Evolutionary conservation across 1,139 yeast genomes (phyloP).

Genomic region (Magnusiomyces sp.): DNA sequence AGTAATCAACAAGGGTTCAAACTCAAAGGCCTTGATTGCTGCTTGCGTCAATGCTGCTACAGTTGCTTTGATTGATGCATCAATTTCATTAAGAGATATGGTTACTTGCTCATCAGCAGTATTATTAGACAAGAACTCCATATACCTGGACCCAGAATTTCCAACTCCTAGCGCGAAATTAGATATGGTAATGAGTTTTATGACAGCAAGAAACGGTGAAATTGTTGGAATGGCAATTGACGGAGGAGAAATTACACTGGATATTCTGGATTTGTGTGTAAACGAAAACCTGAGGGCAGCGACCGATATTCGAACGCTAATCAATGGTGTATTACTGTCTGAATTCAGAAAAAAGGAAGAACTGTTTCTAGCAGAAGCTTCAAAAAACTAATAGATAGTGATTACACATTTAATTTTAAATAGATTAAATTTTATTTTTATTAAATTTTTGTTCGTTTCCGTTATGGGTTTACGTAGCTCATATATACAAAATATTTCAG

Average conservation of each 20-base stretch:
- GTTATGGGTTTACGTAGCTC: too few species aligned
- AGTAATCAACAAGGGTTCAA: conserved; percentile 43
- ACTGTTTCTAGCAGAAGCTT: not conserved
- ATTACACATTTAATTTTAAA: too few species aligned
- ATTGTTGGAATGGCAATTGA: conserved; percentile 47
- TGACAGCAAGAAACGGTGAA: conserved; percentile 47
- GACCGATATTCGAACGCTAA: not conserved
- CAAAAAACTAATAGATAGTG: too few species aligned
- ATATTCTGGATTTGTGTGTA: not conserved
- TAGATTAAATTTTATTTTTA: too few species aligned
- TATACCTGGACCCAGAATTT: conserved; percentile 15
- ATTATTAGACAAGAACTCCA: conserved; percentile 4
- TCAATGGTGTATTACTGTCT: not conserved
- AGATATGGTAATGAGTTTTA: conserved; percentile 37
- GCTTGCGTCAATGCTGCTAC: conserved; percentile 51
- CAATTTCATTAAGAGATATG: conserved; percentile 68
- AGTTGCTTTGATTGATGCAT: conserved; percentile 74
- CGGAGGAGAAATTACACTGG: conserved; percentile 17
- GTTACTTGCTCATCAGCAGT: conserved; percentile 58
- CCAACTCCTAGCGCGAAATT: conserved; percentile 31
- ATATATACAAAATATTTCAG: too few species aligned
- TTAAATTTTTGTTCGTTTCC: too few species aligned
- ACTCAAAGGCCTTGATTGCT: conserved; percentile 32
- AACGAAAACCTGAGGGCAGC: not conserved
- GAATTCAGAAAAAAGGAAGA: conserved; percentile 1